Evolutionary conservation across 345 rosid genomes (phyloP), one percentile per base, ranked within the genome.

Genomic region (Microthlaspi erraticum): DNA sequence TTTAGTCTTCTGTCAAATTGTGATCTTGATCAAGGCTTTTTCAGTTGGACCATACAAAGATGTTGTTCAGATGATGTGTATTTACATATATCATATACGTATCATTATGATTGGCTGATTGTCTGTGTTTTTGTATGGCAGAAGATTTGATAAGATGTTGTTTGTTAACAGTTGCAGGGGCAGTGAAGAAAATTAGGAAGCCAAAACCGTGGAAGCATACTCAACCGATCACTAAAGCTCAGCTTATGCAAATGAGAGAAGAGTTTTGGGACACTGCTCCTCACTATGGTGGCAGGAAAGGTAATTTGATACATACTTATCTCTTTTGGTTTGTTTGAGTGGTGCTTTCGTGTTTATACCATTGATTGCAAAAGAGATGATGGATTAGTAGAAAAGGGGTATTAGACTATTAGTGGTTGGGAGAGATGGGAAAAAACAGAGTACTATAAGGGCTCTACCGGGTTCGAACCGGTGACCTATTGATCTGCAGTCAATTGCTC

Each of bases 211-310:
- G 98, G 95, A 92, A 85, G 73, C 96, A 90, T 84, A 65, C 95
- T 52, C 84, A 85, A 76, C 90, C 91, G 14, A 85, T 92, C 23
- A 87, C 91, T 2, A 88, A 73, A 84, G 68, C 93, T 60, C 85
- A 84, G 71, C 87, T 92, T 41, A 46, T 80, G 79, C 83, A 87
- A 81, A 23, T 90, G 79, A 89, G 97, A 50, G 98, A 92, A 64
- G 98, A 92, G 69, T 88, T 90, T 78, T 92, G 93, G 97, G 98
- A 92, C 78, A 92, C 98, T 36, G 91, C 98, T 76, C 98, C 98
- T 74, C 98, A 90, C 55, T 92, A 88, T 76, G 98, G 98, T 52
- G 95, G 95, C 44, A 79, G 80, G 20, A 90, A 87, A 92, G 98
- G 96, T 88, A 72, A 13, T 12, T 51, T 26, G 29, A 26, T 26